Evolutionary conservation across 1,139 yeast species (phyloP).

Genomic region (Candida dubliniensis): DNA sequence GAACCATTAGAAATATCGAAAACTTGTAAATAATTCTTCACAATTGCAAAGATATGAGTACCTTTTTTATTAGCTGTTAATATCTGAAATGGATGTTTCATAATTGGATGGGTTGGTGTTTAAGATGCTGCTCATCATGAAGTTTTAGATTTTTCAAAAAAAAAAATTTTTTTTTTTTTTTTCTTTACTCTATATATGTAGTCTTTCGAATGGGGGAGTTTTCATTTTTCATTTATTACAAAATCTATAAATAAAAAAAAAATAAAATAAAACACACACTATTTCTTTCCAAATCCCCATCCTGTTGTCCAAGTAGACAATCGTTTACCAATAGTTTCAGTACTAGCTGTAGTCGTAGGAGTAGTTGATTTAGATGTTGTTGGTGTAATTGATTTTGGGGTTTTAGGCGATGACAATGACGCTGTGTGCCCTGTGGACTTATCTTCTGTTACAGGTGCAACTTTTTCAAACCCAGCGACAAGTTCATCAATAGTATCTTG

Average conservation of each 20-base stretch:
- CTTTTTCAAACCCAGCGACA: slow-evolving; percentile 14
- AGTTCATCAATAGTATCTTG: slow-evolving; percentile 11
- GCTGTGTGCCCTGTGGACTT: neutral
- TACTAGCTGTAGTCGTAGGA: neutral
- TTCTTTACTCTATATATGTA: neutral
- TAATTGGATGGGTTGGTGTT: slow-evolving; percentile 13
- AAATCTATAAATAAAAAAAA: neutral
- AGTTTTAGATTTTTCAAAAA: neutral
- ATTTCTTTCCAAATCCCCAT: slow-evolving; percentile 21
- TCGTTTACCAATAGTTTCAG: slow-evolving; percentile 6
- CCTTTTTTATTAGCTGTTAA: slow-evolving; percentile 45
- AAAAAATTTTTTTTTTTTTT: neutral
- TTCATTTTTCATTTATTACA: neutral
- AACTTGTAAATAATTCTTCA: slow-evolving; percentile 57
- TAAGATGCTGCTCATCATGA: neutral
- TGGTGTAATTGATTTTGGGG: neutral
- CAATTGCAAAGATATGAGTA: slow-evolving; percentile 51
- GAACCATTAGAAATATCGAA: slow-evolving; percentile 37
- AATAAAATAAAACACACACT: too few relatives aligned
- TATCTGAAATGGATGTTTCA: slow-evolving; percentile 73
- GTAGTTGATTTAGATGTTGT: neutral
- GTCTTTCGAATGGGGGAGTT: too few relatives aligned
- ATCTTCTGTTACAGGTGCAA: slow-evolving; percentile 4
- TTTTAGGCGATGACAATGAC: neutral
- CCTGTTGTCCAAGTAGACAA: slow-evolving; percentile 14